Percentiles rank a stretch among this genome's conserved stretches.
Evolutionary conservation across 2,329 filamentous ascomycete genomes (phyloP).

Genomic region (Drechslera avenae): DNA sequence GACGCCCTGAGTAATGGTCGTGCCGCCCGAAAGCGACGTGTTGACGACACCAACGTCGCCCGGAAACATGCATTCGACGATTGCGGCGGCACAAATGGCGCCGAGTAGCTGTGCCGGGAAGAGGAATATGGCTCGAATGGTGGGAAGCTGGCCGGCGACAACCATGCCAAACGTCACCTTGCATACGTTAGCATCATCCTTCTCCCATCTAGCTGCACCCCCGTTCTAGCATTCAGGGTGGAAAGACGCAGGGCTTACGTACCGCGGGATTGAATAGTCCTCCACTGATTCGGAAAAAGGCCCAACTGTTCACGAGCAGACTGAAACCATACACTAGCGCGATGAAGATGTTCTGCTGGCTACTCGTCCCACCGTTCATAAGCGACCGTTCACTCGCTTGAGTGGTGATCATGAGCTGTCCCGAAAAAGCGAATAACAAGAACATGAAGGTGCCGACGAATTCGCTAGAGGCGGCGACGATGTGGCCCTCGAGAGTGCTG

Average conservation of each 20-base stretch:
- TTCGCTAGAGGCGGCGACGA: conserved; percentile 37
- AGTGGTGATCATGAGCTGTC: conserved; percentile 32
- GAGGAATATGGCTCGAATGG: conserved; percentile 26
- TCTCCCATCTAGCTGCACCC: neutral
- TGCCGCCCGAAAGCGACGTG: conserved; percentile 19
- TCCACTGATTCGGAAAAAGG: conserved; percentile 40
- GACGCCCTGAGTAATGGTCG: conserved; percentile 27
- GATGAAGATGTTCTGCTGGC: conserved; percentile 33
- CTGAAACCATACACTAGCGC: conserved; percentile 38
- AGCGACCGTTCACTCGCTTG: conserved; percentile 22
- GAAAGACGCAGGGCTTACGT: conserved; percentile 2
- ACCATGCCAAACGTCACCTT: conserved; percentile 34
- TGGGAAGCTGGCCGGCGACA: conserved; percentile 23
- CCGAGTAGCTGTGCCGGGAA: conserved; percentile 30
- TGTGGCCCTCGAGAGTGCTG: conserved; percentile 20
- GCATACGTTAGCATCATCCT: neutral
- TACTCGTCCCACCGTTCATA: conserved; percentile 22
- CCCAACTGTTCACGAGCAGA: conserved; percentile 40
- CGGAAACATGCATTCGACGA: conserved; percentile 34
- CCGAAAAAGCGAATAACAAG: conserved; percentile 38
- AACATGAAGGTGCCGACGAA: conserved; percentile 43
- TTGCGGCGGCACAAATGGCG: conserved; percentile 30
- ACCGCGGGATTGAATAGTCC: conserved; percentile 28
- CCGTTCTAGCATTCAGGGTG: neutral
- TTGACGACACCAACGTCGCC: conserved; percentile 28